These are phyloP conservation scores for Isatis tinctoria DNA, from an alignment of 345 rosid genomes.

Conservation along the genomic window DNA sequence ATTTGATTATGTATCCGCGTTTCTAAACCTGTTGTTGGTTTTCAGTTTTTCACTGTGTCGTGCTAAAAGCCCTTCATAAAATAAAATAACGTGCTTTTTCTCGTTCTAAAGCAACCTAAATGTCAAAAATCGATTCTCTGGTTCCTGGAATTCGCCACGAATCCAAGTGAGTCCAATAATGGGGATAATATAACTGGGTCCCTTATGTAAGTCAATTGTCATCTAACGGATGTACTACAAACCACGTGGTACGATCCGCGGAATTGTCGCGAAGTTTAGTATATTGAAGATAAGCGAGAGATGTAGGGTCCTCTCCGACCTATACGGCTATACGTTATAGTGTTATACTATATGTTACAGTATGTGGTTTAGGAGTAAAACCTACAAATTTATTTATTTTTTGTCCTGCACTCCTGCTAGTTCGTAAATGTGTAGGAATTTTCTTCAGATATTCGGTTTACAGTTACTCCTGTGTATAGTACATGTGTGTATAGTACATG, in stretches of 20 bases:
- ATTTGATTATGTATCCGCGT: neutral
- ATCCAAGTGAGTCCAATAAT: neutral
- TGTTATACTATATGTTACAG: no score
- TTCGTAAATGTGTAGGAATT: neutral
- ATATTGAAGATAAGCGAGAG: slow-evolving; percentile 8
- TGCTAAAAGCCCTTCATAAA: neutral
- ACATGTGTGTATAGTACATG: neutral
- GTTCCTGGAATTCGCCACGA: neutral
- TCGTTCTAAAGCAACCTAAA: neutral
- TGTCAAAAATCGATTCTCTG: neutral
- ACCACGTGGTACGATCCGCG: slow-evolving; percentile 22
- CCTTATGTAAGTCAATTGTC: neutral
- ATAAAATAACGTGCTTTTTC: neutral
- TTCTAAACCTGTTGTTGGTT: neutral
- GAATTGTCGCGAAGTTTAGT: neutral
- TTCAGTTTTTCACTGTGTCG: neutral
- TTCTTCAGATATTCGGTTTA: neutral
- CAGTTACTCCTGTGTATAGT: neutral
- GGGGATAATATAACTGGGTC: neutral
- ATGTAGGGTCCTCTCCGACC: neutral
- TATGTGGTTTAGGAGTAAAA: neutral
- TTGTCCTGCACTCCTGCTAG: neutral
- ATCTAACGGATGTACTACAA: slow-evolving; percentile 14
- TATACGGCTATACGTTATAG: no score
- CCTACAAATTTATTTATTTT: neutral